Evolutionary conservation across 1,139 yeast genomes (phyloP), one percentile per base, ranked within the genome.

Genomic region (Blastobotrys capitulatus): DNA sequence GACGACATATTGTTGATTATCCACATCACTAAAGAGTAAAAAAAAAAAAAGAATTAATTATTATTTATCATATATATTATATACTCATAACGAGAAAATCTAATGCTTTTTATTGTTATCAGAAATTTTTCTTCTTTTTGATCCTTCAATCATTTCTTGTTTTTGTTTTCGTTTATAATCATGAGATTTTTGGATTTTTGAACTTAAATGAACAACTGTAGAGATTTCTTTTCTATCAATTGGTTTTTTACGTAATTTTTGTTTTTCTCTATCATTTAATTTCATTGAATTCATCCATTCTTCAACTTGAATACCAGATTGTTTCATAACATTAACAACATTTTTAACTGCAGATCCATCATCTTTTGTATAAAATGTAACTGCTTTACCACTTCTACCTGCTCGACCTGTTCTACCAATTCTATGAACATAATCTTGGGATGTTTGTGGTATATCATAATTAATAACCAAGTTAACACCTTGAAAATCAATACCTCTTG

Each of bases 381-480:
- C 80, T 0, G 98, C 97, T 59, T 76, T 78, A 53, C 98, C 98
- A 2, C 71, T 62, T 57, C 85, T 80, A 1, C 96, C 96, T 46
- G 92, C 96, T 75, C 99, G 83, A 57, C 98, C 99, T 1, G 98
- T 92, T 74, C 99, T 85, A 67, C 99, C 99, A 60, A 94, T 88
- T 71, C 99, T 80, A 68, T 94, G 99, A 41, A 94, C 96, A 66
- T 94, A 94, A 0, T 96, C 84, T 67, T 92, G 97, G 0, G 97
- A 88, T 46, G 86, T 79, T 60, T 83, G 88, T 15, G 99, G 99
- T 6, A 92, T 96, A 69, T 94, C 99, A 65, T 92, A 94, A 68
- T 94, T 94, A 58, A 94, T 86, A 32, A 94, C 97, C 54, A 92
- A 68, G 62, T 90, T 90, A 38, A 94, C 95, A 38, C 97, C 97